phyloP scores from a whole-genome alignment of 78 protist genomes.

The Dictyostelium capitatum region DNA sequence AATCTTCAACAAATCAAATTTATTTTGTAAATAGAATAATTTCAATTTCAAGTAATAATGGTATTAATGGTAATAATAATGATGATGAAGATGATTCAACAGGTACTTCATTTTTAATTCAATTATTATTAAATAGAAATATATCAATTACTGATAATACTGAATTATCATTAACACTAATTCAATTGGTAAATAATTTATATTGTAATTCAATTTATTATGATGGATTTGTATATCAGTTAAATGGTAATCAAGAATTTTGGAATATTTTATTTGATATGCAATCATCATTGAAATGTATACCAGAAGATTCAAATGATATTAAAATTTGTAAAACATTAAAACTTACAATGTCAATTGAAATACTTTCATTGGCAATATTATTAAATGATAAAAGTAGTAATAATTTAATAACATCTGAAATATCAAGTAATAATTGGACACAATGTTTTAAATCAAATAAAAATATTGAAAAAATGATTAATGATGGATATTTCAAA shows the following conservation, averaged over 20 bases:
- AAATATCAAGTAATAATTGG: not conserved
- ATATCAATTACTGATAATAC: not conserved
- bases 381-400: not conserved
- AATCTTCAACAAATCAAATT: conserved; percentile 38
- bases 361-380: not conserved
- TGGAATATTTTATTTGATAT: conserved; percentile 29
- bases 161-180: conserved; percentile 6
- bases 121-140: conserved; percentile 16
- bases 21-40: conserved; percentile 22
- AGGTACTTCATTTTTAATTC: not conserved
- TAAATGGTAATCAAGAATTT: conserved; percentile 11
- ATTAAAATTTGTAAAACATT: not conserved
- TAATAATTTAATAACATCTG: not conserved
- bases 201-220: conserved; percentile 45
- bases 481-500: not conserved
- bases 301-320: not conserved
- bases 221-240: not conserved
- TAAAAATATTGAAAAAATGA: not conserved
- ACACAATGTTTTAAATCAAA: not conserved
- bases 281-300: not conserved
- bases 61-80: not conserved
- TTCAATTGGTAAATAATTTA: not conserved
- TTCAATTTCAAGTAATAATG: not conserved
- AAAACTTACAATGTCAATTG: not conserved
- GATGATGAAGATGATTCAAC: not conserved